phyloP scores from a whole-genome alignment of 2,329 filamentous ascomycete genomes.

The Pseudogymnoascus sp. region DNA sequence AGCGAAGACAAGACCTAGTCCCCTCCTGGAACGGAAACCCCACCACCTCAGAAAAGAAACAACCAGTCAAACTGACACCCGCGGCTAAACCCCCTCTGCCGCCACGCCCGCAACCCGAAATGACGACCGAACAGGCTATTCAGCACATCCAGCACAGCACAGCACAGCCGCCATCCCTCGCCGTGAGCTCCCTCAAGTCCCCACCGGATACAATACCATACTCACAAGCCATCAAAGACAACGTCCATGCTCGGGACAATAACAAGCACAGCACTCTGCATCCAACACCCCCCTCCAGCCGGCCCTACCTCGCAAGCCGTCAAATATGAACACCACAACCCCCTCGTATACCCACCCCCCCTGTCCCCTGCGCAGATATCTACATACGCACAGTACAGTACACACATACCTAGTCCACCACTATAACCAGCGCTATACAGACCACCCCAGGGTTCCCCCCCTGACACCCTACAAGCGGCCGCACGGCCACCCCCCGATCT shows the following conservation, averaged over 20 bases:
- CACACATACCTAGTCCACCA: too few species aligned
- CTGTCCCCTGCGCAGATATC: background rate
- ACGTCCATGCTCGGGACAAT: background rate
- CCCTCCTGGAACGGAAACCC: background rate
- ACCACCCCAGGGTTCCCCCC: background rate
- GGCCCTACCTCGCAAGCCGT: background rate
- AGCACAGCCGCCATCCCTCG: background rate
- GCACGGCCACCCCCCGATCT: too few species aligned
- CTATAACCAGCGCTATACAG: background rate
- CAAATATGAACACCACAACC: background rate
- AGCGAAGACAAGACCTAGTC: background rate
- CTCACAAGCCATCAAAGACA: background rate
- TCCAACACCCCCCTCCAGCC: background rate
- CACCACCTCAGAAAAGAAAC: background rate
- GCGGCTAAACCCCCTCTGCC: background rate
- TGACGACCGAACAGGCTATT: background rate
- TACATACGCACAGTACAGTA: too few species aligned
- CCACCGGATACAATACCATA: background rate
- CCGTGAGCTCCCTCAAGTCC: background rate
- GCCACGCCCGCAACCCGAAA: background rate
- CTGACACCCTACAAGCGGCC: background rate
- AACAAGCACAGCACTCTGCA: background rate
- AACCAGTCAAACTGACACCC: background rate
- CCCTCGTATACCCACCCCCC: background rate
- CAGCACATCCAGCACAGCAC: background rate